Evolutionary conservation across 2,329 filamentous ascomycete species (phyloP).

Genomic region (Microascus cirrosus): DNA sequence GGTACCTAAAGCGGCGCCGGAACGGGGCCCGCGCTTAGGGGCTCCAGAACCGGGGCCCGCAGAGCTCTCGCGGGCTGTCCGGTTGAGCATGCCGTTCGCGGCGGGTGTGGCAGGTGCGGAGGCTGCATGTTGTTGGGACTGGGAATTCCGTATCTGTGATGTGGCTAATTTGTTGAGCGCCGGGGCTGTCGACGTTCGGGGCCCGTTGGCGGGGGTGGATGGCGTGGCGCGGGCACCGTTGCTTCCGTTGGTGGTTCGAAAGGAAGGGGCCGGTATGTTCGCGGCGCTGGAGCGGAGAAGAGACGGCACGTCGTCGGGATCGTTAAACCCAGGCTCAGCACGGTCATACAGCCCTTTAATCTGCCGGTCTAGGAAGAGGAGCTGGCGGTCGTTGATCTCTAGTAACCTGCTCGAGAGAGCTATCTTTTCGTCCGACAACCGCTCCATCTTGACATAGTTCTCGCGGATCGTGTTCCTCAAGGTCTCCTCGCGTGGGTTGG

Average conservation of each 20-base stretch:
- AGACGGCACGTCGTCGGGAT: conserved; percentile 53
- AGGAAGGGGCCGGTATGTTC: conserved; percentile 27
- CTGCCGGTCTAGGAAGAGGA: conserved; percentile 49
- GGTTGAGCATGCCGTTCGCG: conserved; percentile 46
- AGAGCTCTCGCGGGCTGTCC: conserved; percentile 45
- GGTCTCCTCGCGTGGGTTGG: conserved; percentile 64
- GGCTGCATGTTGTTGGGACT: conserved; percentile 37
- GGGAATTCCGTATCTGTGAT: conserved; percentile 36
- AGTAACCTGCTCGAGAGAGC: conserved; percentile 55
- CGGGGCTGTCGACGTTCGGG: conserved; percentile 24
- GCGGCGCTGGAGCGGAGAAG: conserved; percentile 46
- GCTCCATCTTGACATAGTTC: conserved; percentile 57
- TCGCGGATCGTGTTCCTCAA: conserved; percentile 56
- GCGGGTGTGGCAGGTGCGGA: conserved; percentile 51
- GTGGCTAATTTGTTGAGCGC: conserved; percentile 28
- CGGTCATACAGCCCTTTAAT: conserved; percentile 52
- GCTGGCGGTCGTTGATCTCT: conserved; percentile 49
- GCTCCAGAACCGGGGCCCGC: conserved; percentile 38
- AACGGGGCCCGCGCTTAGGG: conserved; percentile 41
- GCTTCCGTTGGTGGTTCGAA: conserved; percentile 20
- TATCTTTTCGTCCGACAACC: conserved; percentile 66
- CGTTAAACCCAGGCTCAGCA: conserved; percentile 48
- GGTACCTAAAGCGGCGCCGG: conserved; percentile 33
- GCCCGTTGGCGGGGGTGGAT: conserved; percentile 11
- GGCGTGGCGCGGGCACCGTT: neutral